Percentiles rank a stretch among this genome's conserved stretches.
Conservation (phyloP, 2,329 filamentous ascomycete species). For the Aureobasidium zeae region DNA sequence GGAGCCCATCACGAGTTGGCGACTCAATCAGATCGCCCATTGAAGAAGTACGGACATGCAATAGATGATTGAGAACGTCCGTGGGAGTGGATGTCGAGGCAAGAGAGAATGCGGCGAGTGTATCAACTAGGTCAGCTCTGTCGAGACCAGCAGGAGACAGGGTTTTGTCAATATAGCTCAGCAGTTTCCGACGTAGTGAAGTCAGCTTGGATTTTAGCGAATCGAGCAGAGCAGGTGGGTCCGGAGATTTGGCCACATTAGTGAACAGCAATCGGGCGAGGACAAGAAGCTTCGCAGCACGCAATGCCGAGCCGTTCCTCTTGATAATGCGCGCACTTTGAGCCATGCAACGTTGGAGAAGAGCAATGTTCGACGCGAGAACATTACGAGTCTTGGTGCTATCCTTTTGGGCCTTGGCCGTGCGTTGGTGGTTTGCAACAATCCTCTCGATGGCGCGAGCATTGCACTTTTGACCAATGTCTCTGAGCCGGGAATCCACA, state of each 20-base stretch:
- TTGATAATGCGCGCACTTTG: constrained; percentile 46
- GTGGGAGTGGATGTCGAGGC: constrained; percentile 69
- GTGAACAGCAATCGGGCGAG: constrained; percentile 67
- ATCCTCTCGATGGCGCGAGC: constrained; percentile 60
- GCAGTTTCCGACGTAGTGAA: constrained; percentile 52
- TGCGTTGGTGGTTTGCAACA: constrained; percentile 31
- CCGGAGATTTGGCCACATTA: constrained; percentile 50
- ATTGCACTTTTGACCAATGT: constrained; percentile 70
- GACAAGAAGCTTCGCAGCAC: constrained; percentile 58
- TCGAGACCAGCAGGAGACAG: constrained; percentile 31
- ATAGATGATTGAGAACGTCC: constrained; percentile 71
- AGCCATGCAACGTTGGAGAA: constrained; percentile 45
- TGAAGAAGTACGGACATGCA: constrained; percentile 60
- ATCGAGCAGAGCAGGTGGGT: constrained; percentile 48
- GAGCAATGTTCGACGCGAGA: constrained; percentile 46
- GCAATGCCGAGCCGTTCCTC: constrained; percentile 41
- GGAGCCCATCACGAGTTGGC: constrained; percentile 44
- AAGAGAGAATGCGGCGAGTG: constrained; percentile 73
- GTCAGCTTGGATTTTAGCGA: constrained; percentile 55
- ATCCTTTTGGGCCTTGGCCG: constrained; percentile 15
- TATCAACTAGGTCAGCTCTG: constrained; percentile 52
- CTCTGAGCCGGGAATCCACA: constrained; percentile 61
- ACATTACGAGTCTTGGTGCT: constrained; percentile 19
- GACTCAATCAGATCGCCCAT: constrained; percentile 54
- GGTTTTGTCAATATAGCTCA: constrained; percentile 54